These are phyloP conservation scores for Penicillium capsulatum DNA, from an alignment of 2,329 filamentous ascomycete species.

Conservation along the genomic window DNA sequence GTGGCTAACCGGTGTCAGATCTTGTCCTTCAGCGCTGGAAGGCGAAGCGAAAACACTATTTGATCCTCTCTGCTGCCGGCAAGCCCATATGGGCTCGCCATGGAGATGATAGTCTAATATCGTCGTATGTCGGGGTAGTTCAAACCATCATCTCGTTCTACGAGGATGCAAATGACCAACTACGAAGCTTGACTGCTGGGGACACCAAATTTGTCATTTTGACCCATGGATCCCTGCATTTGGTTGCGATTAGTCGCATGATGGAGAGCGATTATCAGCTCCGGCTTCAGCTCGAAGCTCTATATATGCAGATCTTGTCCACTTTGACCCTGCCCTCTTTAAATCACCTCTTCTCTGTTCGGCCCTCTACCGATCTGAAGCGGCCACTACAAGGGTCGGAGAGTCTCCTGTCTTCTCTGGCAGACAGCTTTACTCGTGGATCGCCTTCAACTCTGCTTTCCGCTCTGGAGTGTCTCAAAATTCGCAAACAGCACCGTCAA, in stretches of 20 bases:
- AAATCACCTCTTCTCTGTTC: slow-evolving; percentile 78
- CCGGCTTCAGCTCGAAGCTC: slow-evolving; percentile 78
- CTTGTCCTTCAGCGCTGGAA: slow-evolving; percentile 70
- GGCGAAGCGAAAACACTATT: slow-evolving; percentile 91
- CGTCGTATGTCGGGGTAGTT: slow-evolving; percentile 88
- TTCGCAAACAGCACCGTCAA: slow-evolving; percentile 81
- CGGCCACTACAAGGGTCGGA: slow-evolving; percentile 90
- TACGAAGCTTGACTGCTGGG: slow-evolving; percentile 83
- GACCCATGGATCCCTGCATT: slow-evolving; percentile 80
- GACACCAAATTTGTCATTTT: slow-evolving; percentile 79
- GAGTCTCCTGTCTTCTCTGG: slow-evolving; percentile 80
- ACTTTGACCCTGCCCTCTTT: slow-evolving; percentile 86
- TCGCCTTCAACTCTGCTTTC: slow-evolving; percentile 85
- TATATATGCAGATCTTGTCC: slow-evolving; percentile 98
- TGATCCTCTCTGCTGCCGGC: slow-evolving; percentile 91
- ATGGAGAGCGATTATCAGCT: slow-evolving; percentile 90
- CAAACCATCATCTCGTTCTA: slow-evolving; percentile 99
- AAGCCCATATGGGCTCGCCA: slow-evolving; percentile 97
- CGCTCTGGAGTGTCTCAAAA: slow-evolving; percentile 85
- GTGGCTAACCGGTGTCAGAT: slow-evolving; percentile 24
- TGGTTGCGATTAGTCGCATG: slow-evolving; percentile 87
- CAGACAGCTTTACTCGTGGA: slow-evolving; percentile 89
- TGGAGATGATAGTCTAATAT: slow-evolving; percentile 83
- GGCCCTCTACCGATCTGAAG: slow-evolving; percentile 89
- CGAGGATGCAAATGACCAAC: slow-evolving; percentile 69